Conservation (phyloP, 2,329 filamentous ascomycete genomes). For the Diplodia sapinea region DNA sequence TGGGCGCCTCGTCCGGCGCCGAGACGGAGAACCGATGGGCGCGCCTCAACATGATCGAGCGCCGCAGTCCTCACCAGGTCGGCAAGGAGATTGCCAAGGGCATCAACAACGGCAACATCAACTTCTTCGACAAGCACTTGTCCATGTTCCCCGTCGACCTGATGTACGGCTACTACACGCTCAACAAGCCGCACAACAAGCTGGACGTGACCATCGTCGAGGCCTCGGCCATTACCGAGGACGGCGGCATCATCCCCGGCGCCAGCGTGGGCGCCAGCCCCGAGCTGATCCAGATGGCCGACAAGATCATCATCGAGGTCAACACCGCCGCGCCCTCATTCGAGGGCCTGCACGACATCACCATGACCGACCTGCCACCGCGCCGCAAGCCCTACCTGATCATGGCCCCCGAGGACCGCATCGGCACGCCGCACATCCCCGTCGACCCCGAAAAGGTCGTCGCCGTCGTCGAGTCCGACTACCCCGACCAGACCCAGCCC, state of each 20-base stretch:
- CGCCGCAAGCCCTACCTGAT: slow-evolving; percentile 83
- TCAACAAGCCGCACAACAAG: slow-evolving; percentile 73
- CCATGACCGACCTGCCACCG: slow-evolving; percentile 83
- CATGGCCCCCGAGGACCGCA: slow-evolving; percentile 83
- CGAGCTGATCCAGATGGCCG: slow-evolving; percentile 86
- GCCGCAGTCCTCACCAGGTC: slow-evolving; percentile 83
- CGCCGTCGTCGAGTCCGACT: slow-evolving; percentile 83
- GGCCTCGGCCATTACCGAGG: slow-evolving; percentile 83
- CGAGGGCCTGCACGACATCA: slow-evolving; percentile 89
- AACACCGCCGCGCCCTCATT: slow-evolving; percentile 86
- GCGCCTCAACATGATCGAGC: slow-evolving; percentile 86
- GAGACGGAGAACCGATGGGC: slow-evolving; percentile 95
- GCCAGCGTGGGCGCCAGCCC: slow-evolving; percentile 85
- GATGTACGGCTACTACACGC: slow-evolving; percentile 82
- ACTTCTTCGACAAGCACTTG: slow-evolving; percentile 93
- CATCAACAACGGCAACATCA: slow-evolving; percentile 85
- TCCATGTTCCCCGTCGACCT: slow-evolving; percentile 91
- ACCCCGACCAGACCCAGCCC: slow-evolving; percentile 75
- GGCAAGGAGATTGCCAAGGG: slow-evolving; percentile 89
- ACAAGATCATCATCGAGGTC: slow-evolving; percentile 93
- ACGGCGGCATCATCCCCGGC: slow-evolving; percentile 86
- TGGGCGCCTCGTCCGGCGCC: slow-evolving; percentile 85
- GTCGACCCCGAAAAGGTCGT: slow-evolving; percentile 85
- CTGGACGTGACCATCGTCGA: slow-evolving; percentile 86
- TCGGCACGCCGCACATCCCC: slow-evolving; percentile 81